Evolutionary conservation across 2,329 filamentous ascomycete species (phyloP).

Genomic region (Aspergillus bombycis): DNA sequence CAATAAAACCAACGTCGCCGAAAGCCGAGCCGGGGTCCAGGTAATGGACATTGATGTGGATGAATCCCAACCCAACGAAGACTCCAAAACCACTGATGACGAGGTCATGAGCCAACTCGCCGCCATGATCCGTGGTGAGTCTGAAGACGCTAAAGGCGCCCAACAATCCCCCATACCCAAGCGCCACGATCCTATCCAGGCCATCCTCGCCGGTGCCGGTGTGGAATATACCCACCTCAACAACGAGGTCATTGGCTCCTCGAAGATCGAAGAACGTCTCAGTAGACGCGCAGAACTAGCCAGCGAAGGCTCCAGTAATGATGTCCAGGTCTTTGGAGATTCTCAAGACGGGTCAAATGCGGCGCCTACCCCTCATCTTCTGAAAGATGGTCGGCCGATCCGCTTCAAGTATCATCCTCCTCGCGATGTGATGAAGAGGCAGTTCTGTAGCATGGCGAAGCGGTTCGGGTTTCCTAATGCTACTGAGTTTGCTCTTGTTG

Average conservation of each 20-base stretch:
- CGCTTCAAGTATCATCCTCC: constrained; percentile 72
- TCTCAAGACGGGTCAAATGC: constrained; percentile 20
- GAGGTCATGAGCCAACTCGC: constrained; percentile 75
- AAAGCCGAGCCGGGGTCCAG: constrained; percentile 81
- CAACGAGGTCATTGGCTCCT: constrained; percentile 88
- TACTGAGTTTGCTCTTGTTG: constrained; percentile 83
- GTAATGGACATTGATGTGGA: constrained; percentile 77
- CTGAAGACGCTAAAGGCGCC: constrained; percentile 23
- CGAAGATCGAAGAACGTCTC: constrained; percentile 85
- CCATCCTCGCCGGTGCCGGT: constrained; percentile 83
- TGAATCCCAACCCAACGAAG: constrained; percentile 56
- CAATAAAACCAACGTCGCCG: constrained; percentile 96
- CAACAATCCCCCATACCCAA: constrained; percentile 38
- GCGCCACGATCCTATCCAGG: constrained; percentile 76
- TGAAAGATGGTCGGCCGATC: constrained; percentile 47
- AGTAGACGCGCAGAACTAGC: constrained; percentile 70
- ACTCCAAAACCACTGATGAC: constrained; percentile 57
- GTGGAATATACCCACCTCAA: constrained; percentile 98
- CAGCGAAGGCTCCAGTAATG: constrained; percentile 32
- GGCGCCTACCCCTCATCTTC: constrained; percentile 14
- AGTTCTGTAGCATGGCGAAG: constrained; percentile 89
- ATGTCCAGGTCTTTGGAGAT: constrained; percentile 37
- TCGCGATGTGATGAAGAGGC: constrained; percentile 71
- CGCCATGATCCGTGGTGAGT: constrained; percentile 57
- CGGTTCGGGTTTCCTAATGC: constrained; percentile 75